Base-by-base conservation (phyloP, 1,284 basidiomycete genomes). In the Austroboletus novae-zelandiae region DNA sequence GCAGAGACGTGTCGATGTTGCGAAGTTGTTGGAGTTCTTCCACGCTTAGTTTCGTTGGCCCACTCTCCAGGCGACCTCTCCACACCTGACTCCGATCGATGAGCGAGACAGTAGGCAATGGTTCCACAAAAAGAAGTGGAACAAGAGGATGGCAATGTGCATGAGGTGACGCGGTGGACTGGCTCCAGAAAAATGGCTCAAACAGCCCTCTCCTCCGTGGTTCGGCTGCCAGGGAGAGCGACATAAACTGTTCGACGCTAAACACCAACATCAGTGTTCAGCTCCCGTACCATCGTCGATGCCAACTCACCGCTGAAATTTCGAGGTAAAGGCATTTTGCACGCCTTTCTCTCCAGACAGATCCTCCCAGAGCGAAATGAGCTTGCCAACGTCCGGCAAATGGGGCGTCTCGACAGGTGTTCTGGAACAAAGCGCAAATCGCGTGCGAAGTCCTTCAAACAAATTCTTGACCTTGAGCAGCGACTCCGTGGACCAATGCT, bases 161-260 rank as follows among this genome's bases (percentile, higher is more conserved):
- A 31, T 67, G 69, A 25, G 71, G 68, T 4, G 64, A 60, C 1
- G 72, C 58, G n/a, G 70, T 61, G 0, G 74, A 57, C 39, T 77
- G 76, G 13, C 75, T 71, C 86, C 86, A 90, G 67, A 85, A 89
- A 55, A 83, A 80, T 0, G 86, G 85, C 56, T 89, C 86, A 52
- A 86, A 89, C 9, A 85, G 68, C 5, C 86, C 84, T 59, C 78
- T 84, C 18, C 81, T 74, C 18, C 81, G 77, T 13, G 88, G 81
- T 60, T 92, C 89, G 14, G 83, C 81, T 25, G 84, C 82, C 37
- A 89, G 67, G 3, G 89, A 92, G 11, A 90, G 74, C 0, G 84
- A 81, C 78, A 88, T 85, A 59, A 88, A 89, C 54, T 89, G 84
- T 14, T 89, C 83, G 52, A 89, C 71, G n/a, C 88, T 90, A 48